Evolutionary conservation across 176 grass and related monocot genomes (phyloP).

Genomic region (Musa troglodytarum): DNA sequence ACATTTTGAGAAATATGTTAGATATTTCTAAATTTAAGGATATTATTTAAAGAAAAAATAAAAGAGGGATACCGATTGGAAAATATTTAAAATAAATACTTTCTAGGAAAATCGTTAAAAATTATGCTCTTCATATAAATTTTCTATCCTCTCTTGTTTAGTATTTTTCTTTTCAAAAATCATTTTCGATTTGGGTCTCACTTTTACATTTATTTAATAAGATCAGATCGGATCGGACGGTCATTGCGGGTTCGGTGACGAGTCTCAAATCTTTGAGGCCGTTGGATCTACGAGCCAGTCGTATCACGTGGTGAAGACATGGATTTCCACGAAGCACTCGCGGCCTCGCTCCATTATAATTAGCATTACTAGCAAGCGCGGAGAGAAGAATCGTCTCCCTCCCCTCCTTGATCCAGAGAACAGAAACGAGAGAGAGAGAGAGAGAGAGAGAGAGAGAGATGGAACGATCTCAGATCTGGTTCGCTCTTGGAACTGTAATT

Average conservation of each 20-base stretch:
- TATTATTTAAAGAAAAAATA: no score
- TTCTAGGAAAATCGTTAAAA: no score
- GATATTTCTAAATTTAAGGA: no score
- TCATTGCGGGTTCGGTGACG: neutral
- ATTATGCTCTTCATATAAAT: no score
- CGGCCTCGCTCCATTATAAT: neutral
- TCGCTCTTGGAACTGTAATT: slow-evolving; percentile 27
- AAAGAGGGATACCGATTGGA: no score
- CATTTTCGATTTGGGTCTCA: no score
- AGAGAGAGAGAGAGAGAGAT: neutral
- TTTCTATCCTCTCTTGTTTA: no score
- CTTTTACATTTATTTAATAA: no score
- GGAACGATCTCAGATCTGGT: slow-evolving; percentile 51
- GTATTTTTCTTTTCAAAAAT: no score
- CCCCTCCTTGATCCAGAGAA: neutral
- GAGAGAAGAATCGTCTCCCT: neutral
- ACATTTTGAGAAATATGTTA: no score
- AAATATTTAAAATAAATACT: no score
- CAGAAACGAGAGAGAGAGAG: neutral
- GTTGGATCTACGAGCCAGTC: neutral
- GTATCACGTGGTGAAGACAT: neutral
- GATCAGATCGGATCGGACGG: slow-evolving; percentile 1
- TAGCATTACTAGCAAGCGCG: no score
- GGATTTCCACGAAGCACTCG: neutral
- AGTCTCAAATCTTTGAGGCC: neutral